Evolutionary conservation across 1,284 basidiomycete genomes (phyloP).

Genomic region (Sporisorium scitamineum): DNA sequence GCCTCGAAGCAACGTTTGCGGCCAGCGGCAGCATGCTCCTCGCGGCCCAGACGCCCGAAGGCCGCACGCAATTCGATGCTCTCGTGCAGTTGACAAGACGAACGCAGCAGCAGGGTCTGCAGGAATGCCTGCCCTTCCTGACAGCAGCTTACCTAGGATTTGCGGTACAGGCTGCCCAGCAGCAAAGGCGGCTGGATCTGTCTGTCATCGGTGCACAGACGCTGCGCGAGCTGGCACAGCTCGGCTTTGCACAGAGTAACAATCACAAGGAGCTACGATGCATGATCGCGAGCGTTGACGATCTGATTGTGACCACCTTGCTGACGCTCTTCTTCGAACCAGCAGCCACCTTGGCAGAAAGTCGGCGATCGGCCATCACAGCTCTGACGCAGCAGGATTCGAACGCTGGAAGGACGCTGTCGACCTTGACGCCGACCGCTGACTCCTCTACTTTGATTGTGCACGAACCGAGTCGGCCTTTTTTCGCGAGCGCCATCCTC

Average conservation of each 20-base stretch:
- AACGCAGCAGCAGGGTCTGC: conserved; percentile 73
- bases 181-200: conserved; percentile 5
- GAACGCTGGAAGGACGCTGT: conserved; percentile 3
- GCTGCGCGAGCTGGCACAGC: conserved; percentile 18
- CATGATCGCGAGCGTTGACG: conserved; percentile 30
- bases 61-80: conserved; percentile 74
- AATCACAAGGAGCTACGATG: conserved; percentile 8
- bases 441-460: not conserved
- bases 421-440: conserved; percentile 14
- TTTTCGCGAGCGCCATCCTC: conserved; percentile 27
- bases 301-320: conserved; percentile 22
- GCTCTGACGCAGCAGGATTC: conserved; percentile 16
- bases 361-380: conserved; percentile 5
- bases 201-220: conserved; percentile 8
- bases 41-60: conserved; percentile 59
- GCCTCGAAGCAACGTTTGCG: conserved; percentile 31
- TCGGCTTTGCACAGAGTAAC: conserved; percentile 17
- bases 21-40: conserved; percentile 53
- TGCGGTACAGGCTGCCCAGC: conserved; percentile 70
- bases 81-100: conserved; percentile 78
- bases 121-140: conserved; percentile 79
- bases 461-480: conserved; percentile 53
- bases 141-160: conserved; percentile 76
- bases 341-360: conserved; percentile 8
- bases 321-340: conserved; percentile 35